phyloP scores from a whole-genome alignment of 495 filamentous ascomycete genomes.

The Aspergillus ellipticus region DNA sequence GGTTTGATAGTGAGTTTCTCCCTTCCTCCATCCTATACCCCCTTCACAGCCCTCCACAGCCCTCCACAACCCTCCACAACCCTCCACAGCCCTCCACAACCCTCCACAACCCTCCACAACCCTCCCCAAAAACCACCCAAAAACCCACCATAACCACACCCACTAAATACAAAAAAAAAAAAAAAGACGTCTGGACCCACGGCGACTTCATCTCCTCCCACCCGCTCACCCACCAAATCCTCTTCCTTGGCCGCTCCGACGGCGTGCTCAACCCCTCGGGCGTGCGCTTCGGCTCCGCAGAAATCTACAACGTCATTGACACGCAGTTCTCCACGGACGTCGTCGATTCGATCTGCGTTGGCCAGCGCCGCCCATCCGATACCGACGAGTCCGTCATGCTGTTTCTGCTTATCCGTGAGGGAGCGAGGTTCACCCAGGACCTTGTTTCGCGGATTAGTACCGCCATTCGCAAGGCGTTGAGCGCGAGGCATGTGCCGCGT shows the following conservation, averaged over 20 bases:
- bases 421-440: slow-evolving; percentile 47
- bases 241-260: slow-evolving; percentile 71
- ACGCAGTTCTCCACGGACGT: slow-evolving; percentile 57
- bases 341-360: slow-evolving; percentile 69
- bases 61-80: neutral
- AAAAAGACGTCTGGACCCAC: slow-evolving; percentile 67
- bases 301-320: slow-evolving; percentile 75
- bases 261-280: slow-evolving; percentile 77
- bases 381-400: slow-evolving; percentile 71
- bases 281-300: slow-evolving; percentile 72
- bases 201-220: slow-evolving; percentile 74
- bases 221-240: slow-evolving; percentile 59
- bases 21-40: neutral
- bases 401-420: slow-evolving; percentile 67
- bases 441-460: slow-evolving; percentile 59
- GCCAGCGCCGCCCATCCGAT: slow-evolving; percentile 65
- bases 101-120: too few species aligned
- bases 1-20: slow-evolving; percentile 47
- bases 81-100: too few species aligned
- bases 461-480: slow-evolving; percentile 59
- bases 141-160: too few species aligned
- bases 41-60: neutral
- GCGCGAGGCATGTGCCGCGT: slow-evolving; percentile 70
- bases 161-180: too few species aligned
- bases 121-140: too few species aligned